Base-by-base conservation (phyloP, 2,329 filamentous ascomycete genomes). In the Ceratocystis destructans region DNA sequence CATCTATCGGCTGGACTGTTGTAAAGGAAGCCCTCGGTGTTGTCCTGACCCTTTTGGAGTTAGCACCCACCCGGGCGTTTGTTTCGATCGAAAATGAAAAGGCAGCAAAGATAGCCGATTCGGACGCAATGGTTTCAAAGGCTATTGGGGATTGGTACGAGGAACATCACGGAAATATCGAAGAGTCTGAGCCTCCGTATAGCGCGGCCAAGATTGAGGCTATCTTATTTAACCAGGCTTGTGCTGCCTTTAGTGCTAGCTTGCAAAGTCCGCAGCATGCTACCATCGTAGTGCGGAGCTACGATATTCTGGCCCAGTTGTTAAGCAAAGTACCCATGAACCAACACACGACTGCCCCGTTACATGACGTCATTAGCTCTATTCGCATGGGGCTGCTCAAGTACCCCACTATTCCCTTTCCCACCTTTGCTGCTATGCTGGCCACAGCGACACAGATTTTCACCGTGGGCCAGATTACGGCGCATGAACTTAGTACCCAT, bases 81-180 rank as follows among this genome's bases (percentile, higher is more conserved):
- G 77, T 79, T 0, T 69, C 69, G 45, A 70, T 69, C 12, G 68
- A 66, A 62, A 66, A 59, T 69, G 67, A 72, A 68, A 70, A 70
- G 7, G 17, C 20, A 10, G 64, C 45, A 2, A 65, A 46, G n/a
- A 61, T 66, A 31, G 64, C 48, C 15, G 61, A 67, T 31, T 59
- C 53, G 17, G 68, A 66, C 41, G 48, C 46, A 2, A 82, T 85
- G 46, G 75, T 88, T 10, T 74, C 88, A 59, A 81, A 82, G 68
- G 82, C 76, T 67, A 84, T 90, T 64, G 81, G 79, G 70, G 76
- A 77, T 8, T 91, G 90, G 71, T 91, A 91, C 73, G 78, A 85
- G 44, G 79, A 83, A 68, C 86, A 88, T 68, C 87, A 89, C 73
- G 86, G 85, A 53, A 89, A 84, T 69, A 76, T 88, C 22, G 87